Conservation (phyloP, 1,284 basidiomycete species). For the Moesziomyces sp. region DNA sequence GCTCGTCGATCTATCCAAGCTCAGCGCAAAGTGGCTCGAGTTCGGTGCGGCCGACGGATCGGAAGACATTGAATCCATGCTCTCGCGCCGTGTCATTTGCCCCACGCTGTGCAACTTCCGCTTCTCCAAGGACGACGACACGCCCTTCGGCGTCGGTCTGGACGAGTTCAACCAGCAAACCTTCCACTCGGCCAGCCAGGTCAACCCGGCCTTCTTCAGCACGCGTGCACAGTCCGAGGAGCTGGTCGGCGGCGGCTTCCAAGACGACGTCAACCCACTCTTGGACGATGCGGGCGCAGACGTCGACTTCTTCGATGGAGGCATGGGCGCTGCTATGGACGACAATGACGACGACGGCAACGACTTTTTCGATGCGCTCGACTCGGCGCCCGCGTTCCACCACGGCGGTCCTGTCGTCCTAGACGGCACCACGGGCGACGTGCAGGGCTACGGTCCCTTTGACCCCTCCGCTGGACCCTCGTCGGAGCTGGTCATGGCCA, state of each 20-base stretch:
- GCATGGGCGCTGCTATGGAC: slow-evolving; percentile 21
- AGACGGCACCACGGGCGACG: slow-evolving; percentile 37
- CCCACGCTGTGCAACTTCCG: slow-evolving; percentile 58
- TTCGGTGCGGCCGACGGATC: slow-evolving; percentile 11
- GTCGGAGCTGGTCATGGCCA: slow-evolving; percentile 83
- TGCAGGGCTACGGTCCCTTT: slow-evolving; percentile 38
- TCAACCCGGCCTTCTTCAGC: slow-evolving; percentile 20
- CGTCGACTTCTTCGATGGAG: slow-evolving; percentile 40
- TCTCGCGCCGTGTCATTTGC: slow-evolving; percentile 53
- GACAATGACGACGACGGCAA: slow-evolving; percentile 35
- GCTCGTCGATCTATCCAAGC: slow-evolving; percentile 50
- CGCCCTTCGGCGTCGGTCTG: slow-evolving; percentile 49
- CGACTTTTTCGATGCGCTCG: slow-evolving; percentile 69
- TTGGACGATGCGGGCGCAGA: slow-evolving; percentile 22
- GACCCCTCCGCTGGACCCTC: slow-evolving; percentile 44
- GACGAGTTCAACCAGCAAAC: slow-evolving; percentile 47
- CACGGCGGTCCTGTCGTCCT: slow-evolving; percentile 39
- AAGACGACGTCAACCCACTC: slow-evolving; percentile 26
- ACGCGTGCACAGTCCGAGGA: slow-evolving; percentile 36
- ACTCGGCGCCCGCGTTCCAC: slow-evolving; percentile 29
- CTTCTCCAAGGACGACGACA: slow-evolving; percentile 59
- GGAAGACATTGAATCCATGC: slow-evolving; percentile 32
- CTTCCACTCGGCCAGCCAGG: slow-evolving; percentile 33
- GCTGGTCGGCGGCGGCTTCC: slow-evolving; percentile 15
- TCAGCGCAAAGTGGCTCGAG: slow-evolving; percentile 50